phyloP scores from a whole-genome alignment of 2,329 filamentous ascomycete species.

The Colletotrichum noveboracense region DNA sequence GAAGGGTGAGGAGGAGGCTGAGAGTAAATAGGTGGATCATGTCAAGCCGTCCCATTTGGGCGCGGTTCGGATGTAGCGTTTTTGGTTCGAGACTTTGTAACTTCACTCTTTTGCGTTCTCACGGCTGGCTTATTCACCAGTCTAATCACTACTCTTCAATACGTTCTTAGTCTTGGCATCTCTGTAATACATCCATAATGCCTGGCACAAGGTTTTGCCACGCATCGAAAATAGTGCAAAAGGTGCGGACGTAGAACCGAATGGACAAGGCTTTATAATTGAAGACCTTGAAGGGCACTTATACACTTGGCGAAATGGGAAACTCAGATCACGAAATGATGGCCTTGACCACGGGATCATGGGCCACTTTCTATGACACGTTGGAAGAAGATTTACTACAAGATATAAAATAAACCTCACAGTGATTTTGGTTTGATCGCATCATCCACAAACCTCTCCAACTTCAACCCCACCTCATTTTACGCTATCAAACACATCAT shows the following conservation, averaged over 20 bases:
- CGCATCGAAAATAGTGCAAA: neutral
- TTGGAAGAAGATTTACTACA: too few species aligned
- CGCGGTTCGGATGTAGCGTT: neutral
- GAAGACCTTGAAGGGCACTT: neutral
- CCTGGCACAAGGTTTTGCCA: neutral
- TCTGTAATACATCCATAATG: neutral
- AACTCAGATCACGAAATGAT: neutral
- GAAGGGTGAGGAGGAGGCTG: neutral
- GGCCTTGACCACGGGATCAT: neutral
- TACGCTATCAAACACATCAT: neutral
- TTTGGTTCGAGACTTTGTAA: neutral
- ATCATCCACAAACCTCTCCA: neutral
- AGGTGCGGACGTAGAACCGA: neutral
- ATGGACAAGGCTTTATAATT: neutral
- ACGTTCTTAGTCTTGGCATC: neutral
- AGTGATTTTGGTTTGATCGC: rapidly evolving
- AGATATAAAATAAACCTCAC: neutral
- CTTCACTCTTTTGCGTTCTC: neutral
- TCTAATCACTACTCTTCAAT: neutral
- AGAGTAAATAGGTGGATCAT: neutral
- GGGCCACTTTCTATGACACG: neutral
- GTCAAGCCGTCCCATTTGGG: neutral
- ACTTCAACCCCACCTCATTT: rapidly evolving
- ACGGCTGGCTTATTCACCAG: neutral
- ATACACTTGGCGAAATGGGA: neutral